A percentile compares a stretch with the other conserved stretches of the same genome.
phyloP scores from a whole-genome alignment of 202 grass and related monocot genomes.

The Panicum hallii region DNA sequence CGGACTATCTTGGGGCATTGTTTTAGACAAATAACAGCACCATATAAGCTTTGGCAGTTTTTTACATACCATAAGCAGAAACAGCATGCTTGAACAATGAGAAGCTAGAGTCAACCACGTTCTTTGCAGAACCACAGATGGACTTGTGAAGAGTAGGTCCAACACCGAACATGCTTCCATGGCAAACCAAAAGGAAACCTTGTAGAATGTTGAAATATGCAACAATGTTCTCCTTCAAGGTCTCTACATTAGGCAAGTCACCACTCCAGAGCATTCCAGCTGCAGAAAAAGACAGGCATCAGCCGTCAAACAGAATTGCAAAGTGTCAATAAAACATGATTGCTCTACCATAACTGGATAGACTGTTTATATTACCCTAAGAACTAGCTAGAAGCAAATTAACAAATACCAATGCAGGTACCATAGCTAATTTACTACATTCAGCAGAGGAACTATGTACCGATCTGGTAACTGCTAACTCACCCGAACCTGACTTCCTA shows the following conservation, averaged over 20 bases:
- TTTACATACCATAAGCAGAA: slow-evolving; percentile 67
- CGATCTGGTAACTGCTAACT: neutral
- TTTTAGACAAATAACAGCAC: neutral
- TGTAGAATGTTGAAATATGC: slow-evolving; percentile 84
- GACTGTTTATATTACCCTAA: neutral
- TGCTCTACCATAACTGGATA: neutral
- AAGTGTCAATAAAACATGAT: neutral
- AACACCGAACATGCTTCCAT: slow-evolving; percentile 68
- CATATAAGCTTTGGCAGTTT: slow-evolving; percentile 3
- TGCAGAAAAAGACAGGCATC: slow-evolving; percentile 33
- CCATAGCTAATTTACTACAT: neutral
- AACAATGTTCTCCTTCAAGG: slow-evolving; percentile 77
- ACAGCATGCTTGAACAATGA: slow-evolving; percentile 82
- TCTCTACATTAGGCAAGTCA: slow-evolving; percentile 70
- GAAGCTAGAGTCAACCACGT: slow-evolving; percentile 76
- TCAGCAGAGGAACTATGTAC: neutral
- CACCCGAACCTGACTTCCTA: neutral
- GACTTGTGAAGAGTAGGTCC: slow-evolving; percentile 84
- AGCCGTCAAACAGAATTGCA: neutral
- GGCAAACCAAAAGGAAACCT: slow-evolving; percentile 87
- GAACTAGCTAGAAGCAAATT: slow-evolving; percentile 14
- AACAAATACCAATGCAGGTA: neutral
- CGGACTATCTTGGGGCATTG: neutral
- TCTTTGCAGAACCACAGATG: slow-evolving; percentile 66
- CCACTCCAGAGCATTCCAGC: slow-evolving; percentile 95